Percentiles rank a stretch among this genome's conserved stretches.
phyloP scores from a whole-genome alignment of 1,284 basidiomycete genomes.

The Ganoderma sp. region DNA sequence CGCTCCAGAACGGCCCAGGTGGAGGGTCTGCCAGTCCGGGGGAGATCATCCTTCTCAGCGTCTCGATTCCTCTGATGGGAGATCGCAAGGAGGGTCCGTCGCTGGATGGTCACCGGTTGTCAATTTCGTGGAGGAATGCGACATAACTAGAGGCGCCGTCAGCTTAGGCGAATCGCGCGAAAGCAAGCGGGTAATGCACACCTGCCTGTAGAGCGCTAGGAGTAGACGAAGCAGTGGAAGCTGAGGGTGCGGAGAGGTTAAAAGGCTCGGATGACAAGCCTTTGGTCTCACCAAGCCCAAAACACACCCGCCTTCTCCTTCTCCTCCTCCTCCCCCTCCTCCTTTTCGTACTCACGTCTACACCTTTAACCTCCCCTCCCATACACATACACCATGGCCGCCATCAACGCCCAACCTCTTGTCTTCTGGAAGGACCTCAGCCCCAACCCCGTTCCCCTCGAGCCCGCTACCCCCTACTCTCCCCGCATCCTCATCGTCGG shows the following conservation, averaged over 20 bases:
- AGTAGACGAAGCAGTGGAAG: background rate
- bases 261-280: background rate
- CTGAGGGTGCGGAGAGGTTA: background rate
- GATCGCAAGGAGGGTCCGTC: conserved; percentile 2
- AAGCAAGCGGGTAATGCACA: background rate
- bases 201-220: conserved; percentile 1
- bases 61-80: conserved; percentile 4
- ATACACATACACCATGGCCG: conserved; percentile 6
- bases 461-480: conserved; percentile 20
- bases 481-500: conserved; percentile 35
- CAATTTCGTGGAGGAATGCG: background rate
- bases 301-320: background rate
- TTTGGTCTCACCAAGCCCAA: background rate
- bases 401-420: conserved; percentile 10
- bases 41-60: conserved; percentile 10
- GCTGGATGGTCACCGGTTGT: background rate
- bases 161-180: background rate
- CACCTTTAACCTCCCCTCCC: background rate
- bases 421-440: conserved; percentile 23
- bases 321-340: background rate
- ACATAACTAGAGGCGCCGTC: conserved; percentile 5
- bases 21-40: background rate
- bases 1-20: conserved; percentile 15
- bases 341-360: background rate
- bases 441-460: conserved; percentile 9